A percentile compares a stretch with the other conserved stretches of the same genome.
Conservation (phyloP, 2,329 filamentous ascomycete genomes). For the Diaporthe citri region DNA sequence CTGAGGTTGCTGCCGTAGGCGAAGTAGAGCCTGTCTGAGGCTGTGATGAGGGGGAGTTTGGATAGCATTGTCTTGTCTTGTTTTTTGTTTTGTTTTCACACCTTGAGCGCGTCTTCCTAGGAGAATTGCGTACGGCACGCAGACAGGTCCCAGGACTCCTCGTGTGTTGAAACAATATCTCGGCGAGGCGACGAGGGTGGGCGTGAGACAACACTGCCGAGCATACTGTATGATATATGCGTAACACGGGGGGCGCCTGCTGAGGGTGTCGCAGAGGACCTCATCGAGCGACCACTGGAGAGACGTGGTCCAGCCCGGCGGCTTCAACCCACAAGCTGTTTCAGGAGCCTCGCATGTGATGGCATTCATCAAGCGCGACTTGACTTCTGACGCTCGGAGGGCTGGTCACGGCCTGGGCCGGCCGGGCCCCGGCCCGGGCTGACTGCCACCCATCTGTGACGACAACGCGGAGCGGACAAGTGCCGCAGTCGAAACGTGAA, state of each 20-base stretch:
- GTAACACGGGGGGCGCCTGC: background rate
- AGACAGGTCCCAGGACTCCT: background rate
- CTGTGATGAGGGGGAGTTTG: constrained; percentile 2
- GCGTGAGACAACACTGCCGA: background rate
- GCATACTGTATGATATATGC: background rate
- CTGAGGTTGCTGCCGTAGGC: constrained; percentile 16
- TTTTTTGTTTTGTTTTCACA: background rate
- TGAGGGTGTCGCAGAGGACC: background rate
- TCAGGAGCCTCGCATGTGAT: constrained; percentile 8
- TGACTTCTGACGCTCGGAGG: background rate
- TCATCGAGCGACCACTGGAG: background rate
- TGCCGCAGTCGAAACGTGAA: background rate
- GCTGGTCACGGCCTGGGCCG: constrained; percentile 8
- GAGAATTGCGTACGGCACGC: too few species aligned
- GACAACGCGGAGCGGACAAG: background rate
- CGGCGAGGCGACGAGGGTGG: background rate
- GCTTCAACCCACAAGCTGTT: background rate
- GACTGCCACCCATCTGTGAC: background rate
- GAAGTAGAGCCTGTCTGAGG: constrained; percentile 22
- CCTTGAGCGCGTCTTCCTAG: background rate
- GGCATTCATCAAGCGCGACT: background rate
- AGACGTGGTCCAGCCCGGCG: background rate
- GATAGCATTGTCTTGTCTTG: background rate
- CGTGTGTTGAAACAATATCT: background rate
- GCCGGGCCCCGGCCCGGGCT: constrained; percentile 6